phyloP scores from a whole-genome alignment of 495 filamentous ascomycete species.

The Hyphodiscus hymeniophilus region DNA sequence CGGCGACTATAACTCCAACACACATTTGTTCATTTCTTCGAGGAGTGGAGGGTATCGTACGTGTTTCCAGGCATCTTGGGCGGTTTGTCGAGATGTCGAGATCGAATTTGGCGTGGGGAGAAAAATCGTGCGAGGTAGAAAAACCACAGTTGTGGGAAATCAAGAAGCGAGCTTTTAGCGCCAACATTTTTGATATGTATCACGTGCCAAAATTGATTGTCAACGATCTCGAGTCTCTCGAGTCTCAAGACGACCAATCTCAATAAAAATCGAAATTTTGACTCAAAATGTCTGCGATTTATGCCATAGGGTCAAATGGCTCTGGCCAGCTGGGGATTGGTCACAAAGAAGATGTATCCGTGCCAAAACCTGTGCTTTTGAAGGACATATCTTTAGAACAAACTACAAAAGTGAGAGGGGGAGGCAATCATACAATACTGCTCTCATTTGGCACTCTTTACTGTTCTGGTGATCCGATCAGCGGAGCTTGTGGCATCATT shows the following conservation, averaged over 20 bases:
- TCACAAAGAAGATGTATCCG: slow-evolving; percentile 63
- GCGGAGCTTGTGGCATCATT: slow-evolving; percentile 46
- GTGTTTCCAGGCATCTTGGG: slow-evolving; percentile 47
- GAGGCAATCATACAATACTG: slow-evolving; percentile 83
- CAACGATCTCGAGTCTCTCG: too few relatives aligned
- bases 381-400: slow-evolving; percentile 17
- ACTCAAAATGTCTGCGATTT: slow-evolving; percentile 41
- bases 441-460: slow-evolving; percentile 50
- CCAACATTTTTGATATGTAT: too few relatives aligned
- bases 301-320: slow-evolving; percentile 87
- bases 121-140: slow-evolving; percentile 1
- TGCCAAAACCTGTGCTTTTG: slow-evolving; percentile 53
- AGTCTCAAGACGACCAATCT: too few relatives aligned
- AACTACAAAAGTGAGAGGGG: slow-evolving; percentile 45
- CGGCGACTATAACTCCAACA: slow-evolving; percentile 58
- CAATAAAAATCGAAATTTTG: background rate
- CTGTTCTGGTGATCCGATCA: slow-evolving; percentile 50
- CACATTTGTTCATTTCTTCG: slow-evolving; percentile 36
- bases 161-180: background rate
- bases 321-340: slow-evolving; percentile 79
- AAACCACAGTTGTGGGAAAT: background rate
- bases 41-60: slow-evolving; percentile 49
- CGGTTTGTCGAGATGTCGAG: slow-evolving; percentile 26
- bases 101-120: slow-evolving; percentile 3
- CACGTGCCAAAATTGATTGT: too few relatives aligned